phyloP scores from a whole-genome alignment of 805 yeast genomes.

The Metschnikowia bowlesiae region DNA sequence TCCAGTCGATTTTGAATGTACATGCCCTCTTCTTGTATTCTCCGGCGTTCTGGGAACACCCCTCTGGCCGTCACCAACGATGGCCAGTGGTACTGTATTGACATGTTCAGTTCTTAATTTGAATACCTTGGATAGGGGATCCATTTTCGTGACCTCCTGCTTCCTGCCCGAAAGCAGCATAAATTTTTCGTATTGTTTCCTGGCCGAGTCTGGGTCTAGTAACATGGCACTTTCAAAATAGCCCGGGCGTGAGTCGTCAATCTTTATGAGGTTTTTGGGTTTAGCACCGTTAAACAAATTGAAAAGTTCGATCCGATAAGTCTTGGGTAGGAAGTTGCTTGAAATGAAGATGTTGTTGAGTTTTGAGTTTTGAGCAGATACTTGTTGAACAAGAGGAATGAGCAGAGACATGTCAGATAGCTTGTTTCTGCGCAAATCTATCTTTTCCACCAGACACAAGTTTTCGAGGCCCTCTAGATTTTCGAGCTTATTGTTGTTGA shows the following conservation, averaged over 20 bases:
- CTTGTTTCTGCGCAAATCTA: constrained; percentile 50
- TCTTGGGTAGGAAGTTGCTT: constrained; percentile 44
- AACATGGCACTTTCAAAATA: constrained; percentile 55
- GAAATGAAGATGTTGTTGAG: constrained; percentile 38
- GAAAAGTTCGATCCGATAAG: constrained; percentile 50
- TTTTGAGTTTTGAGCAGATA: constrained; percentile 25
- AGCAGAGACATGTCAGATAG: constrained; percentile 31
- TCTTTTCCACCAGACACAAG: constrained; percentile 41
- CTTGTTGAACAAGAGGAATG: constrained; percentile 34
- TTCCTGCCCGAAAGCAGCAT: constrained; percentile 10
- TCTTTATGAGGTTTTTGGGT: constrained; percentile 43
- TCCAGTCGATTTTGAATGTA: constrained; percentile 13
- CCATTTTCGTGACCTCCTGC: background rate
- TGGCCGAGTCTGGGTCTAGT: constrained; percentile 47
- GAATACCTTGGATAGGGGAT: background rate
- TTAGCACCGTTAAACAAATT: constrained; percentile 53
- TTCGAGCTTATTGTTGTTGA: constrained; percentile 45
- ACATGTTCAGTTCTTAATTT: background rate
- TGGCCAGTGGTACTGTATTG: background rate
- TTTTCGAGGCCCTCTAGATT: constrained; percentile 44
- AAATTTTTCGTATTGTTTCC: constrained; percentile 39
- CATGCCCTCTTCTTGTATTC: background rate
- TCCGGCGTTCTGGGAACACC: constrained; percentile 4
- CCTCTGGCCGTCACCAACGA: background rate
- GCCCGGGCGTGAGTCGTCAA: constrained; percentile 60